phyloP scores from a whole-genome alignment of 805 yeast genomes.

The Candida boidinii region DNA sequence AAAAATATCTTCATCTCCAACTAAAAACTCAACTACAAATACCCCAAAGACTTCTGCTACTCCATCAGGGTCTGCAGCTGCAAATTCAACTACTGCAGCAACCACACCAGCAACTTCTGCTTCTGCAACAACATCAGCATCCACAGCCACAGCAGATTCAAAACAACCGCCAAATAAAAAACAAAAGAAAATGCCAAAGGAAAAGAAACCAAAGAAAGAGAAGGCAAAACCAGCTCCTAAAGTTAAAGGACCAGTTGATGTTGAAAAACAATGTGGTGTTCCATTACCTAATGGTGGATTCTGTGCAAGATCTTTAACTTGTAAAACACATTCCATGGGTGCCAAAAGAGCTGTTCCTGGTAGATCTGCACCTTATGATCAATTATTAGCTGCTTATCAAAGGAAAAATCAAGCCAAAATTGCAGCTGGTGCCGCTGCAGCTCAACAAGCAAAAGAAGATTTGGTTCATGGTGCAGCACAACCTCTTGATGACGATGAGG shows the following conservation, averaged over 20 bases:
- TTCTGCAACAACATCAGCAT: slow-evolving; percentile 1
- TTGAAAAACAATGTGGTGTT: slow-evolving; percentile 94
- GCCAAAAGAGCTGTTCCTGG: slow-evolving; percentile 95
- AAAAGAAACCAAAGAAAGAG: slow-evolving; percentile 15
- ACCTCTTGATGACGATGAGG: slow-evolving; percentile 80
- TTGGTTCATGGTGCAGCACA: slow-evolving; percentile 37
- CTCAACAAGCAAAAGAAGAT: slow-evolving; percentile 68
- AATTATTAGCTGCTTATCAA: slow-evolving; percentile 80
- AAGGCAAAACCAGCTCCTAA: slow-evolving; percentile 39
- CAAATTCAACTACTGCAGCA: slow-evolving; percentile 9
- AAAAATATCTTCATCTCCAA: too few species aligned
- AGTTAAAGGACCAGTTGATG: slow-evolving; percentile 79
- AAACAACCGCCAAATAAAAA: slow-evolving; percentile 4
- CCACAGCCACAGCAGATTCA: slow-evolving; percentile 7
- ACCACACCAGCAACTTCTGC: slow-evolving; percentile 7
- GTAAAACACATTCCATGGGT: slow-evolving; percentile 98
- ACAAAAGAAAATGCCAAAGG: slow-evolving; percentile 6
- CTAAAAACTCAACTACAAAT: not conserved
- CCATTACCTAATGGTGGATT: slow-evolving; percentile 88
- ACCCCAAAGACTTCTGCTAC: slow-evolving; percentile 2
- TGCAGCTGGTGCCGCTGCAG: slow-evolving; percentile 75
- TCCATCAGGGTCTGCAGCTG: slow-evolving; percentile 9
- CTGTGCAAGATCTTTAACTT: slow-evolving; percentile 92
- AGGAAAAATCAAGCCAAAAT: slow-evolving; percentile 85
- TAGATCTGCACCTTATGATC: slow-evolving; percentile 87